Base-by-base conservation (phyloP, 106 monocot species). In the Dendrobium catenatum region DNA sequence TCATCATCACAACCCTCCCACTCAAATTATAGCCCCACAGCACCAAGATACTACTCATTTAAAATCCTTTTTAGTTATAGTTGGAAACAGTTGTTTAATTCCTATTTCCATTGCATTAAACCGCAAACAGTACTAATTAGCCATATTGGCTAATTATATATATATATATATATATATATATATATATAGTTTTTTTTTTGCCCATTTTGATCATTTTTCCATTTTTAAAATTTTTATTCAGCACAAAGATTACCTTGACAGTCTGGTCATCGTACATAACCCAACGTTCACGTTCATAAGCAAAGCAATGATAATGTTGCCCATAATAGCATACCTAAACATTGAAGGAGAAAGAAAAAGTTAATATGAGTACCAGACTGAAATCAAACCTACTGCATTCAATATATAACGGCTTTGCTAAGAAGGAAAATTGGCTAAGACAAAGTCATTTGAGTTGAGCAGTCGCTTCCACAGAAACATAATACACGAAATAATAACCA, bases 301-400 rank as follows among this genome's bases (percentile, higher is more conserved):
- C 92, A 86, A 95, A 95, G 78, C 95, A 95, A 76, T 92, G 92
- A 83, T 95, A 95, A 76, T 95, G 95, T 73, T 95, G 95, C 27
- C 95, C 95, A 83, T 95, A 95, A 79, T 92, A 95, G 86, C 95
- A 95, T 75, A 95, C 92, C 95, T 95, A 85, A 37, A 83, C 64
- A 75, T 47, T 67, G 6, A 24, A 80, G 54, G 66, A 68, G 22
- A 33, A 66, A 41, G 13, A 61, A 31, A 31, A 72, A 73, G 48
- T 78, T 42, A 47, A 18, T 17, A 26, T 51, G 40, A 67, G 33
- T 44, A 24, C 40, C n/a, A 37, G 17, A 17, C 31, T 47, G 72
- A 67, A 11, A 13, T 24, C 3, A 80, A 54, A 72, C 41, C 10
- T 8, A 76, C 1, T 5, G 47, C 26, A 49, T 18, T 42, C 43